Percentiles rank a stretch among this genome's conserved stretches.
Evolutionary conservation across 495 filamentous ascomycete species (phyloP).

Genomic region (Lentithecium fluviatile): DNA sequence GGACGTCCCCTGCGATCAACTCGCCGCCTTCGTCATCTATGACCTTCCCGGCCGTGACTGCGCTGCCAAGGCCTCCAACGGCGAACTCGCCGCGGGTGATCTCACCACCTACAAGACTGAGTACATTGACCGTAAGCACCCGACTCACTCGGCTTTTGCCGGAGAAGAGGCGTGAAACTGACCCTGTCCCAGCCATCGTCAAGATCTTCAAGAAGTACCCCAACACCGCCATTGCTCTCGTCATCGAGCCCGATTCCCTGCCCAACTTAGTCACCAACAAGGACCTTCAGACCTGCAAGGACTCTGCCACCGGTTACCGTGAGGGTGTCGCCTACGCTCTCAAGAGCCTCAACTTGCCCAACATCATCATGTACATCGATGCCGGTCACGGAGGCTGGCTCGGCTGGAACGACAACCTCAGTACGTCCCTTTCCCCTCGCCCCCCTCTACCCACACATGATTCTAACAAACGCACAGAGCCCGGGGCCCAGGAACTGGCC

Average conservation of each 20-base stretch:
- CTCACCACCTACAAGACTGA: conserved; percentile 61
- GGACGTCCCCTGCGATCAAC: conserved; percentile 31
- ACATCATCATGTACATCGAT: conserved; percentile 82
- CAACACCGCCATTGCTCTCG: conserved; percentile 54
- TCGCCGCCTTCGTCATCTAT: conserved; percentile 59
- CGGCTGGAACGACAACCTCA: conserved; percentile 76
- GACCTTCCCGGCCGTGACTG: conserved; percentile 78
- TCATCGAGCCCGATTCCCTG: conserved; percentile 75
- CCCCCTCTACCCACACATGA: neutral
- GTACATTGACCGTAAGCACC: conserved; percentile 59
- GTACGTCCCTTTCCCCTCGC: conserved; percentile 5
- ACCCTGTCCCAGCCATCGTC: conserved; percentile 53
- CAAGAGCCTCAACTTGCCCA: conserved; percentile 66
- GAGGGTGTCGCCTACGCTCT: conserved; percentile 72
- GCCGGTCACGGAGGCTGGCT: conserved; percentile 81
- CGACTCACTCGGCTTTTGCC: conserved; percentile 43
- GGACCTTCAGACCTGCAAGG: conserved; percentile 60
- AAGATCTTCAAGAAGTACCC: conserved; percentile 53
- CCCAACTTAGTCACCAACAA: conserved; percentile 79
- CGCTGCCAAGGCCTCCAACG: conserved; percentile 73
- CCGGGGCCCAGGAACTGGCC: conserved; percentile 67
- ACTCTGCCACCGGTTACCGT: conserved; percentile 62
- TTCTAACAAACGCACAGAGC: conserved; percentile 39
- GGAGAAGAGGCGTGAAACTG: conserved; percentile 26
- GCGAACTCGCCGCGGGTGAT: conserved; percentile 64